Evolutionary conservation across 805 yeast genomes (phyloP), one percentile per base, ranked within the genome.

Genomic region (Zygosaccharomyces bailii): DNA sequence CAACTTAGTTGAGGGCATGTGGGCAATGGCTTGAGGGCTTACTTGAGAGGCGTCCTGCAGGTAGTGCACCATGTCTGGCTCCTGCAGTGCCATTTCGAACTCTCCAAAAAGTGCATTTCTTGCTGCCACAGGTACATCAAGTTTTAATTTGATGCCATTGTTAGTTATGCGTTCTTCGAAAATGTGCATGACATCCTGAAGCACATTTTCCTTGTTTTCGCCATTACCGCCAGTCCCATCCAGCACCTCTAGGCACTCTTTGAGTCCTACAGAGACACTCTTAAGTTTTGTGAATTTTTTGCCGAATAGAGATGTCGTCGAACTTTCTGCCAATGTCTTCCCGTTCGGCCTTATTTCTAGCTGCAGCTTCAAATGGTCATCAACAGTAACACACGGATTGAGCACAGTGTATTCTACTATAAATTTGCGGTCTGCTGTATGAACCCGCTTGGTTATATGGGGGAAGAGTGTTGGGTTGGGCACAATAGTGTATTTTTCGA

Each of bases 401-500:
- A 80, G 77, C 14, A 81, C 52, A 5, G 66, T 62, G 39, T 75
- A 66, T 17, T 74, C 76, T 6, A 75, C 67, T 24, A 73, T 54
- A 8, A 76, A 69, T 47, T 72, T 75, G 8, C 69, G 67, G 55
- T 81, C 85, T 13, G 69, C 63, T 1, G 83, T 73, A 11, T 62
- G 66, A 3, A 65, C 65, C 1, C 66, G 58, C 46, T 73, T 78
- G 9, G 69, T 57, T 0, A 76, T 61, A 0, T 80, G 74, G 50
- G 80, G 82, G 50, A 72, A 80, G 53, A 79, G 76, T 19, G 78
- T 62, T 46, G 72, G 74, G 4, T 78, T 64, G 1, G 86, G 86
- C 19, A 81, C 63, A 4, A 77, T 69, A 46, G 78, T 82, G 56
- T 76, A 82, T 19, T 74, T 59, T 46, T 78, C 80, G 18, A 82